Evolutionary conservation across 352 stramenopile genomes (phyloP).

Genomic region (Plasmopara halstedii): DNA sequence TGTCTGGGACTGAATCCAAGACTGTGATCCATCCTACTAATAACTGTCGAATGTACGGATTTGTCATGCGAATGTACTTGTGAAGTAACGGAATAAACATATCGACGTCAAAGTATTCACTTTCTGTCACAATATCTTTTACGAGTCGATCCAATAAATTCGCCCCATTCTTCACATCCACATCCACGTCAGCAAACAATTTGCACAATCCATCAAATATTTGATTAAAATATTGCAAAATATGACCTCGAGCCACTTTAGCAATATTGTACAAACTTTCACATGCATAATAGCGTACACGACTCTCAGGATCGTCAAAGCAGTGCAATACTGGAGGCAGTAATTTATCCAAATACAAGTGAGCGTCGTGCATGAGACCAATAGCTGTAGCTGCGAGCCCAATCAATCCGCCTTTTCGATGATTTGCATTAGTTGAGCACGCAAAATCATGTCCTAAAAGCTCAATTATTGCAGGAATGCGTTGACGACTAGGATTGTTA

Average conservation of each 20-base stretch:
- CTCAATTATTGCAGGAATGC: constrained; percentile 93
- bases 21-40: constrained; percentile 98
- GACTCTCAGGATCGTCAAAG: constrained; percentile 98
- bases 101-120: constrained; percentile 97
- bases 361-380: constrained; percentile 91
- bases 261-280: constrained; percentile 99
- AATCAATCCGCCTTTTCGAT: constrained; percentile 98
- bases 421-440: constrained; percentile 97
- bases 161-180: constrained; percentile 98
- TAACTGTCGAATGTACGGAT: constrained; percentile 98
- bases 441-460: constrained; percentile 97
- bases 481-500: constrained; percentile 49
- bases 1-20: constrained; percentile 97
- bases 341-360: constrained; percentile 89
- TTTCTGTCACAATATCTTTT: constrained; percentile 99
- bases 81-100: constrained; percentile 98
- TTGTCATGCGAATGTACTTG: constrained; percentile 98
- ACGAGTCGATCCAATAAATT: constrained; percentile 89
- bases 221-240: constrained; percentile 98
- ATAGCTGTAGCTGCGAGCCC: constrained; percentile 96
- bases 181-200: constrained; percentile 98
- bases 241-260: constrained; percentile 92
- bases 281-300: constrained; percentile 98
- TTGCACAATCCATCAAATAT: constrained; percentile 97
- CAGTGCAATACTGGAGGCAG: constrained; percentile 97